Evolutionary conservation across 352 stramenopile genomes (phyloP), one percentile per base, ranked within the genome.

Genomic region (Phytophthora melonis): DNA sequence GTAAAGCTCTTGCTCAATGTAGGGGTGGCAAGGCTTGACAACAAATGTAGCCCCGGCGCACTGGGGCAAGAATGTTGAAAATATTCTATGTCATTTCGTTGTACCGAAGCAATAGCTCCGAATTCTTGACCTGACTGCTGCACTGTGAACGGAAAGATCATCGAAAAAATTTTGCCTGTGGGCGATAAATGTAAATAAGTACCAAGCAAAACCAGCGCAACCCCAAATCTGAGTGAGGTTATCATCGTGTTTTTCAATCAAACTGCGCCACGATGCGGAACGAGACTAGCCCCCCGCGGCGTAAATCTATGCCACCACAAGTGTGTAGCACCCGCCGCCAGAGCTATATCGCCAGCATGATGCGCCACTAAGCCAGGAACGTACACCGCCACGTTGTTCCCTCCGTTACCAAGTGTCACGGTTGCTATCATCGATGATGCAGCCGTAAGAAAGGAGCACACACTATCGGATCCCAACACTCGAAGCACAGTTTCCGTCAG

Each of bases 111-210:
- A 25, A 2, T 25, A 25, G 23, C 23, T 2, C 23, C 23, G 23
- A 25, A 25, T 25, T 25, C 2, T 25, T 2, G 23, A 25, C 1
- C 23, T 25, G 23, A 25, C 34, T 41, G 13, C 34, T 41, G 34
- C 8, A 41, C 0, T 41, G 34, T 41, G 34, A 8, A 41, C 34
- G 34, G 23, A 25, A 25, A 25, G 23, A 25, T 2, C 23, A n/a
- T n/a, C n/a, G n/a, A n/a, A n/a, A n/a, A n/a, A n/a, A n/a, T n/a
- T n/a, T n/a, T n/a, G n/a, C n/a, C n/a, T n/a, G n/a, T n/a, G 41
- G 59, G 58, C n/a, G 16, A 60, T 19, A 60, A 16, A 27, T n/a
- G n/a, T n/a, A 67, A 60, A 21, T 67, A 60, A 21, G 54, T 23
- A 11, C 61, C 61, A 5, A 60, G 47, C 11, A 25, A 60, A 19